A percentile compares a stretch with the other conserved stretches of the same genome.
Conservation (phyloP, 208 protist species). For the Herpetomonas samuelpessoai region DNA sequence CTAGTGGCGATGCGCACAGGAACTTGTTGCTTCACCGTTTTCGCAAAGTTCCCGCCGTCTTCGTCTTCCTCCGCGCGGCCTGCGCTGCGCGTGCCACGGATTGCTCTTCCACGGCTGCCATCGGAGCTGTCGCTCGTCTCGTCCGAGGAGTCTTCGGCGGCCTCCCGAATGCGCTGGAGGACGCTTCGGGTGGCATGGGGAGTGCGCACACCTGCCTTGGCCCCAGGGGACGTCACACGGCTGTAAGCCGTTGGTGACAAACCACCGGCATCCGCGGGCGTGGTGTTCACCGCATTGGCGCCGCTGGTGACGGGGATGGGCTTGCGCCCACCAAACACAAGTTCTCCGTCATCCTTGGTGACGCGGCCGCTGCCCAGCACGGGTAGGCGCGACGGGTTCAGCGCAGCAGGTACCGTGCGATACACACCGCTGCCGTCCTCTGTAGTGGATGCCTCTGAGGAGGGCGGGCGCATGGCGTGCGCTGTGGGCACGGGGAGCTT, state of each 20-base stretch:
- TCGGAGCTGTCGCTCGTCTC: no score
- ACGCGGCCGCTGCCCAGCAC: no score
- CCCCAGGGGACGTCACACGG: no score
- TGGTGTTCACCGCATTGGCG: neutral
- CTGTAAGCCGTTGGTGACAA: neutral
- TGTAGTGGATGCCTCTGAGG: neutral
- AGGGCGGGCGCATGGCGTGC: neutral
- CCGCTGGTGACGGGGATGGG: neutral
- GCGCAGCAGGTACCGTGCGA: no score
- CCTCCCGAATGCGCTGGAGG: slow-evolving; percentile 12
- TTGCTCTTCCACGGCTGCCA: no score
- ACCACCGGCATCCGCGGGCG: neutral
- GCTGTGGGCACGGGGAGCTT: neutral
- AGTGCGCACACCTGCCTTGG: slow-evolving; percentile 8
- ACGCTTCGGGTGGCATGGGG: slow-evolving; percentile 10
- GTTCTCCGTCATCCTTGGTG: no score
- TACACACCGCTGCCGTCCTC: neutral
- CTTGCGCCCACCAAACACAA: neutral
- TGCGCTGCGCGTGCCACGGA: no score
- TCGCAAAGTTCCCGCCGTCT: neutral
- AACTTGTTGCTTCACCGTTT: neutral
- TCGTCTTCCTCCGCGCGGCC: no score
- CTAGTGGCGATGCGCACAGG: neutral
- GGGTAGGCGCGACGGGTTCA: no score
- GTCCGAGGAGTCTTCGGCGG: slow-evolving; percentile 9